Conservation (phyloP, 2,329 filamentous ascomycete genomes). For the Xylariales sp. region DNA sequence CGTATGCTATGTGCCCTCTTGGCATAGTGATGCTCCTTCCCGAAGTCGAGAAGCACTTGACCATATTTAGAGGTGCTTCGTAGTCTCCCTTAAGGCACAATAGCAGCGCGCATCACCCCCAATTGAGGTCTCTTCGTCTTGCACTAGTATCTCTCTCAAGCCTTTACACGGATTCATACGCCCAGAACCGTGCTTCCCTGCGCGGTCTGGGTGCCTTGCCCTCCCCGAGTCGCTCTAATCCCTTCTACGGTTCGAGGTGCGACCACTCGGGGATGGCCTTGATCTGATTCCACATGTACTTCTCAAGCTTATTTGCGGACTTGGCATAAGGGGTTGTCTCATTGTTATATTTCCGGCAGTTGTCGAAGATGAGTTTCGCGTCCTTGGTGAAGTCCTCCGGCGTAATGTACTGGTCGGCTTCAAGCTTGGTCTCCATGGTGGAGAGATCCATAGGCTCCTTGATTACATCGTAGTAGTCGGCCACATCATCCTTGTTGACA, state of each 20-base stretch:
- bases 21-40: too few species aligned
- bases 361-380: slow-evolving; percentile 84
- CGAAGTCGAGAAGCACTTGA: too few species aligned
- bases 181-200: too few species aligned
- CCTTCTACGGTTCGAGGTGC: slow-evolving; percentile 44
- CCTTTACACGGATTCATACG: too few species aligned
- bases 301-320: slow-evolving; percentile 86
- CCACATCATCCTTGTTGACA: slow-evolving; percentile 91
- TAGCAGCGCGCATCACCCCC: too few species aligned
- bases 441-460: slow-evolving; percentile 94
- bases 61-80: too few species aligned
- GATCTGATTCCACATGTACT: slow-evolving; percentile 93
- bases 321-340: slow-evolving; percentile 94
- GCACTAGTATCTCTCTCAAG: too few species aligned
- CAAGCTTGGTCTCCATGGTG: slow-evolving; percentile 94
- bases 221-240: too few species aligned
- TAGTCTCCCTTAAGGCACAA: too few species aligned
- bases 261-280: slow-evolving; percentile 92
- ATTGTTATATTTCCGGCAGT: slow-evolving; percentile 94
- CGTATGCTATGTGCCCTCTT: too few species aligned
- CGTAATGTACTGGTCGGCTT: slow-evolving; percentile 84
- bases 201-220: too few species aligned
- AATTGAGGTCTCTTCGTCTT: too few species aligned
- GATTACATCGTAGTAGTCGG: slow-evolving; percentile 99
- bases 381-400: slow-evolving; percentile 92